phyloP scores from a whole-genome alignment of 495 filamentous ascomycete species.

The Trichoderma gamsii region DNA sequence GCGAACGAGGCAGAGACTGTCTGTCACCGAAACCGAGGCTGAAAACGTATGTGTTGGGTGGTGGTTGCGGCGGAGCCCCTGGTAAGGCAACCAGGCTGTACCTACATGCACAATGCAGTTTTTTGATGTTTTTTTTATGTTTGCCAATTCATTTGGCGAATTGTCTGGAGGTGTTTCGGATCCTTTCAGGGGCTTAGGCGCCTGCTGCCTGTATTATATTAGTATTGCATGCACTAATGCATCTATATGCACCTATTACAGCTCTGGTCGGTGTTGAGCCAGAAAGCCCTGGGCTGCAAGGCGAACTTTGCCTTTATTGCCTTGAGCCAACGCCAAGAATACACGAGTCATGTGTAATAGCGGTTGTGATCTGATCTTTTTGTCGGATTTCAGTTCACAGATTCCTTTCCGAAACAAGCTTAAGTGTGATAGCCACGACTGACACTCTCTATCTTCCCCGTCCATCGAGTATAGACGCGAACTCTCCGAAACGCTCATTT shows the following conservation, averaged over 20 bases:
- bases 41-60: background rate
- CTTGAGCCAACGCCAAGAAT: background rate
- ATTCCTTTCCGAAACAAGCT: too few relatives aligned
- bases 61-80: background rate
- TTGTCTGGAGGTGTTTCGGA: background rate
- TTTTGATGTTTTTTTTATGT: background rate
- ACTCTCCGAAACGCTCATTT: too few relatives aligned
- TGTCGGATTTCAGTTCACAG: too few relatives aligned
- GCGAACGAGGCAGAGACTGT: background rate
- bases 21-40: background rate
- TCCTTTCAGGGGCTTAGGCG: too few relatives aligned
- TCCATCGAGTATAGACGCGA: too few relatives aligned
- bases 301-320: background rate
- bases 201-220: too few relatives aligned
- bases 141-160: background rate
- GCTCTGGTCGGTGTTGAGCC: background rate
- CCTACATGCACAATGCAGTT: background rate
- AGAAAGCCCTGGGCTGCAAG: background rate
- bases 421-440: too few relatives aligned
- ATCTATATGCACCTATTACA: background rate
- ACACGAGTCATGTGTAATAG: background rate
- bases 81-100: background rate
- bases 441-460: too few relatives aligned
- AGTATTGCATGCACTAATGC: background rate
- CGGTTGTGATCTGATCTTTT: too few relatives aligned